Evolutionary conservation across 108 stramenopile species (phyloP).

Genomic region (Nitzschia palea): DNA sequence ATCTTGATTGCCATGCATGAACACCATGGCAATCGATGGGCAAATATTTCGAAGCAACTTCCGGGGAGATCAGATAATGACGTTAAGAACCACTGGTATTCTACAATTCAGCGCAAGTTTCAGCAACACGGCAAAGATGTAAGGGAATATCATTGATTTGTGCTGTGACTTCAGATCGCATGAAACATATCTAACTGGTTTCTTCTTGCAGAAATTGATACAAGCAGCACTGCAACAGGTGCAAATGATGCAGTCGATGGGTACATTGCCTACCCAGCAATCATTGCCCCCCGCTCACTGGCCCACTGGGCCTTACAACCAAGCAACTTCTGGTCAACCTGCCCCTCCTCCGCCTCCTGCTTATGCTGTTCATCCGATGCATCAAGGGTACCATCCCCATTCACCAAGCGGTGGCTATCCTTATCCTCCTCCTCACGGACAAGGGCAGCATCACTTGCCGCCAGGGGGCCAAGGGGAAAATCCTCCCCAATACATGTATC

Average conservation of each 20-base stretch:
- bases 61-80: slow-evolving; percentile 98
- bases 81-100: slow-evolving; percentile 96
- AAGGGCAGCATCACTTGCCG: slow-evolving; percentile 26
- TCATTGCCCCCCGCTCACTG: slow-evolving; percentile 31
- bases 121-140: slow-evolving; percentile 79
- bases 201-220: slow-evolving; percentile 58
- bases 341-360: slow-evolving; percentile 30
- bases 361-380: slow-evolving; percentile 19
- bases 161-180: too few relatives aligned
- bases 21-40: slow-evolving; percentile 86
- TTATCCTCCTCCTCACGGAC: slow-evolving; percentile 39
- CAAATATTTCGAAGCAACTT: slow-evolving; percentile 89
- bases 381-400: slow-evolving; percentile 33
- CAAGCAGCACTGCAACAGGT: slow-evolving; percentile 76
- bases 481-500: slow-evolving; percentile 41
- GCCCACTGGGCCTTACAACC: slow-evolving; percentile 49
- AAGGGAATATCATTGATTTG: too few relatives aligned
- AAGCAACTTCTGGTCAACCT: slow-evolving; percentile 31
- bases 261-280: slow-evolving; percentile 48
- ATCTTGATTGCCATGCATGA: slow-evolving; percentile 85
- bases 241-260: slow-evolving; percentile 62
- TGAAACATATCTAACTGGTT: too few relatives aligned
- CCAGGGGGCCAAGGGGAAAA: slow-evolving; percentile 15
- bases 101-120: slow-evolving; percentile 83
- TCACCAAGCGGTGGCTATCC: slow-evolving; percentile 25